phyloP scores from a whole-genome alignment of 208 protist species.

The Leishmania tropica region DNA sequence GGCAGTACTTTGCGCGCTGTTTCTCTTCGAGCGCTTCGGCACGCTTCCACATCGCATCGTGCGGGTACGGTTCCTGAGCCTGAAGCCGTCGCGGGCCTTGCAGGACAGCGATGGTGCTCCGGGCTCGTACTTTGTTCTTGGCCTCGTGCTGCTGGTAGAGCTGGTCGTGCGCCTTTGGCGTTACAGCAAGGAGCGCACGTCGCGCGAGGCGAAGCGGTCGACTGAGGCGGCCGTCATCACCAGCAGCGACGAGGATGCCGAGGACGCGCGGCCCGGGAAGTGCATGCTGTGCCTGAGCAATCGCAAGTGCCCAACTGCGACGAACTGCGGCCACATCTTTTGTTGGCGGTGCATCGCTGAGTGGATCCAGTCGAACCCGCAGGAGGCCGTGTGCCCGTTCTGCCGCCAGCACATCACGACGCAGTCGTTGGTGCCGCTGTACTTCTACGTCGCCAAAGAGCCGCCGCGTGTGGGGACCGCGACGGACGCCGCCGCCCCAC shows the following conservation, averaged over 20 bases:
- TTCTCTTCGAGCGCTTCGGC: constrained; percentile 83
- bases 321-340: constrained; percentile 86
- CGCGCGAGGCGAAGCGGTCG: constrained; percentile 9
- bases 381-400: constrained; percentile 83
- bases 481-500: background rate
- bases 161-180: constrained; percentile 80
- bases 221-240: constrained; percentile 18
- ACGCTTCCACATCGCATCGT: constrained; percentile 73
- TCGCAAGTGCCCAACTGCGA: constrained; percentile 77
- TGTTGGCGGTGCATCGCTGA: constrained; percentile 89
- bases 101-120: constrained; percentile 59
- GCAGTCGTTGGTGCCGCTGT: constrained; percentile 80
- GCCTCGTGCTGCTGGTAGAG: constrained; percentile 74
- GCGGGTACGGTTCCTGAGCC: constrained; percentile 69
- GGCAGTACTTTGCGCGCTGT: constrained; percentile 55
- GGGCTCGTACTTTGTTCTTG: constrained; percentile 65
- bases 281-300: constrained; percentile 89
- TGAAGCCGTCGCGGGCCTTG: constrained; percentile 63
- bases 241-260: constrained; percentile 58
- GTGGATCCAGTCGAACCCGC: constrained; percentile 83
- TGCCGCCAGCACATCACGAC: constrained; percentile 83
- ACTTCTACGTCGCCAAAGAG: constrained; percentile 78
- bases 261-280: constrained; percentile 48
- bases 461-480: constrained; percentile 41
- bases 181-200: constrained; percentile 35